These are phyloP conservation scores for Ilyonectria destructans DNA, from an alignment of 2,329 filamentous ascomycete genomes.

Conservation along the genomic window DNA sequence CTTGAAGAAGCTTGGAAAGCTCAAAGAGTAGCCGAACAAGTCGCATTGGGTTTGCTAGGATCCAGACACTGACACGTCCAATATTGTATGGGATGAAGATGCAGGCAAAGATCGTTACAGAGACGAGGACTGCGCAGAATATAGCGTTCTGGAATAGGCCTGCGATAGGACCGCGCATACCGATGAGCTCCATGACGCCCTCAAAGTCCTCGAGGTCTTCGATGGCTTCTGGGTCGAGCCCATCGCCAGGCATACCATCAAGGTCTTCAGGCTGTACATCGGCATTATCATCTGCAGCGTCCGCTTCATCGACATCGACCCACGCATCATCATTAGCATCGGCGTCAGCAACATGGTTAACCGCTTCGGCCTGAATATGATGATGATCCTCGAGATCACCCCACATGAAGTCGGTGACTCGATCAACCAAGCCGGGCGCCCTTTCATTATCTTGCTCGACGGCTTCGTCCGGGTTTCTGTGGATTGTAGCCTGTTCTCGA, in stretches of 20 bases:
- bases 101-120: slow-evolving; percentile 86
- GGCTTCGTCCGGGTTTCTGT: slow-evolving; percentile 31
- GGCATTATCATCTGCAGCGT: slow-evolving; percentile 44
- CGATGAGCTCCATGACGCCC: slow-evolving; percentile 94
- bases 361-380: slow-evolving; percentile 54
- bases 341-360: slow-evolving; percentile 64
- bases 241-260: slow-evolving; percentile 77
- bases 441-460: slow-evolving; percentile 35
- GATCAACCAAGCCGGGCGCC: slow-evolving; percentile 47
- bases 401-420: slow-evolving; percentile 75
- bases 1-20: slow-evolving; percentile 84
- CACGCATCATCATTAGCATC: slow-evolving; percentile 57
- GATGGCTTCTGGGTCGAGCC: slow-evolving; percentile 81
- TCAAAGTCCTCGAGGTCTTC: slow-evolving; percentile 96
- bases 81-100: slow-evolving; percentile 94
- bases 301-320: slow-evolving; percentile 57
- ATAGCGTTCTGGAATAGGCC: slow-evolving; percentile 95
- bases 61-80: slow-evolving; percentile 86
- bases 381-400: slow-evolving; percentile 64
- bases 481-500: slow-evolving; percentile 27
- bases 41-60: slow-evolving; percentile 84
- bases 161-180: slow-evolving; percentile 93
- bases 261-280: slow-evolving; percentile 64
- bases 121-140: slow-evolving; percentile 93
- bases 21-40: slow-evolving; percentile 82